A percentile compares a stretch with the other conserved stretches of the same genome.
Evolutionary conservation across 1,139 yeast species (phyloP).

Genomic region (Magnusiomyces paraingens): DNA sequence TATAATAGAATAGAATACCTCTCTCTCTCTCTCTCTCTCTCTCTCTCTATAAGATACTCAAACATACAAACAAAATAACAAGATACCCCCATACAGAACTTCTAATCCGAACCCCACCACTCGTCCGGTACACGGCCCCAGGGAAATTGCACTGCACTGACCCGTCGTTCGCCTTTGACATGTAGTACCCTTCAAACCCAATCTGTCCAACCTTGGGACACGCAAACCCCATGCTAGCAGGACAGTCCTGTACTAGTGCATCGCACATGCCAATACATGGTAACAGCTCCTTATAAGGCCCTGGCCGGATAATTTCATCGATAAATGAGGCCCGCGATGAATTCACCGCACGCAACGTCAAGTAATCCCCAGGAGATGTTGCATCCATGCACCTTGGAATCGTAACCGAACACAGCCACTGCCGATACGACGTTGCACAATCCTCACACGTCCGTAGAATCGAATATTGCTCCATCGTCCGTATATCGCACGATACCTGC

Average conservation of each 20-base stretch:
- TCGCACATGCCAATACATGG: constrained; percentile 85
- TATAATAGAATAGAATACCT: too few species aligned
- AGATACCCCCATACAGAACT: neutral
- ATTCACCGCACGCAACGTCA: constrained; percentile 43
- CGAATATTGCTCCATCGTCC: constrained; percentile 51
- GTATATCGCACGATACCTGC: constrained; percentile 65
- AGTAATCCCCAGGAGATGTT: constrained; percentile 43
- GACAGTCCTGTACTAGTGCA: constrained; percentile 76
- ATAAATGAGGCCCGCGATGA: constrained; percentile 58
- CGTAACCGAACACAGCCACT: constrained; percentile 86
- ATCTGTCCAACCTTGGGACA: constrained; percentile 43
- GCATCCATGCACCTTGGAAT: constrained; percentile 77
- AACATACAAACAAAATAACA: neutral
- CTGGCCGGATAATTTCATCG: constrained; percentile 52
- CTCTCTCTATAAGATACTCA: neutral
- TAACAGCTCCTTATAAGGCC: constrained; percentile 66
- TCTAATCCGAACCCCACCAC: neutral
- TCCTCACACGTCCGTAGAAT: constrained; percentile 66
- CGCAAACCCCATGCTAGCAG: constrained; percentile 61
- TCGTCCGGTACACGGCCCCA: constrained; percentile 14
- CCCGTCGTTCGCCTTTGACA: constrained; percentile 1
- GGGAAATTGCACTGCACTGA: constrained; percentile 13
- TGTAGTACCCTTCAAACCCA: constrained; percentile 15
- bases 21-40: too few species aligned
- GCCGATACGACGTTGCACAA: constrained; percentile 64